Percentiles rank a stretch among this genome's conserved stretches.
Evolutionary conservation across 129 eudicot genomes (phyloP).

Genomic region (Apium graveolens): DNA sequence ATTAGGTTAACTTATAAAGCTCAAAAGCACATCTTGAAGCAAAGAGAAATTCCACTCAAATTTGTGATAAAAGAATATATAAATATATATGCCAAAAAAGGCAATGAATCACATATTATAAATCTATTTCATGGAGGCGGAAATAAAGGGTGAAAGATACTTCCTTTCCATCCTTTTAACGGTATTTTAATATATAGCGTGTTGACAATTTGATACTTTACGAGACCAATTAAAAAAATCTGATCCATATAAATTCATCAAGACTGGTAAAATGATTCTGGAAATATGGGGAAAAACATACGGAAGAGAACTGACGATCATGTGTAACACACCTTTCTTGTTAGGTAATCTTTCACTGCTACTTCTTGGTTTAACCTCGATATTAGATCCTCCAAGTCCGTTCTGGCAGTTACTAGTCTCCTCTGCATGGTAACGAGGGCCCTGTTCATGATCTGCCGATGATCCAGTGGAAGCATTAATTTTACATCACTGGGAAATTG

Average conservation of each 20-base stretch:
- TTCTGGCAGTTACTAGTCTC: conserved; percentile 79
- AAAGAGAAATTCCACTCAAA: background rate
- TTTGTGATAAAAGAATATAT: background rate
- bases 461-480: conserved; percentile 60
- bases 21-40: background rate
- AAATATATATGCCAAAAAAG: background rate
- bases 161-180: background rate
- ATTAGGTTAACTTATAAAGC: background rate
- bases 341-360: conserved; percentile 90
- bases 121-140: background rate
- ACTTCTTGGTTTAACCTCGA: conserved; percentile 90
- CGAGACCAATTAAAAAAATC: background rate
- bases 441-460: conserved; percentile 68
- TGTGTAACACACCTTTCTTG: conserved; percentile 59
- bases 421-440: conserved; percentile 72
- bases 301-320: background rate
- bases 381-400: conserved; percentile 95
- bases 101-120: background rate
- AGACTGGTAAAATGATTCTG: background rate
- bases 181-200: background rate
- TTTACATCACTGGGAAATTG: conserved; percentile 31
- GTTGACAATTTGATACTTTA: background rate
- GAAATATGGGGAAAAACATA: background rate
- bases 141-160: background rate
- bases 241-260: background rate